Evolutionary conservation across 2,329 filamentous ascomycete genomes (phyloP), one percentile per base, ranked within the genome.

Genomic region (Apiospora sp.): DNA sequence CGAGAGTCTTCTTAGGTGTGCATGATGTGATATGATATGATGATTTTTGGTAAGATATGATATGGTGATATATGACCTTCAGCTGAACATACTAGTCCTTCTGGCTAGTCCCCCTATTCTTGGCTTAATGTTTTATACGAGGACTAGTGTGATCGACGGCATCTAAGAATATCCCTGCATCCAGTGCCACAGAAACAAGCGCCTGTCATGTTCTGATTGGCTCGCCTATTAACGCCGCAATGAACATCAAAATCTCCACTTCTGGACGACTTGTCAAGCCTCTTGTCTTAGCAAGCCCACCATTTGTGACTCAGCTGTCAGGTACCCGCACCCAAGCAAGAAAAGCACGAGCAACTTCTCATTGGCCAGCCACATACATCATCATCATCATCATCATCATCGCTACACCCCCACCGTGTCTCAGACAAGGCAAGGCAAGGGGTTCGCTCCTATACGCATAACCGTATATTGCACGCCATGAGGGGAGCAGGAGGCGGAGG

Each of bases 381-480:
- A 49, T 27, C 37, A 10, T 41, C 14, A 58, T 10, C 51, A 49
- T 27, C 37, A 10, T 41, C 37, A 41, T 41, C 37, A 41, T 41
- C 37, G 6, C 37, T 41, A 58, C 14, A 34, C 14, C 16, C 16
- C 27, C 4, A 19, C 14, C 19, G 6, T 34, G 27, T 58, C 27
- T 34, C 10, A 58, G 51, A 34, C 51, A 58, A 49, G 46, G 19
- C 12, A 49, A 22, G 37, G 37, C 2, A 41, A 10, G 37, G 37
- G 46, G 22, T 4, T 30, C 27, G 19, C 46, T 49, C 7, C 22
- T 49, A 49, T 49, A 49, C 44, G 19, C 44, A 48, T 22, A 48
- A 19, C 5, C 7, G 7, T n/a, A 49, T n/a, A 22, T n/a, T 16
- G 44, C 67, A 69, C 67, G 67, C 16, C 67, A 69, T 69, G 67